These are phyloP conservation scores for Carex pumila DNA, from an alignment of 176 grass and related monocot species.

Conservation along the genomic window DNA sequence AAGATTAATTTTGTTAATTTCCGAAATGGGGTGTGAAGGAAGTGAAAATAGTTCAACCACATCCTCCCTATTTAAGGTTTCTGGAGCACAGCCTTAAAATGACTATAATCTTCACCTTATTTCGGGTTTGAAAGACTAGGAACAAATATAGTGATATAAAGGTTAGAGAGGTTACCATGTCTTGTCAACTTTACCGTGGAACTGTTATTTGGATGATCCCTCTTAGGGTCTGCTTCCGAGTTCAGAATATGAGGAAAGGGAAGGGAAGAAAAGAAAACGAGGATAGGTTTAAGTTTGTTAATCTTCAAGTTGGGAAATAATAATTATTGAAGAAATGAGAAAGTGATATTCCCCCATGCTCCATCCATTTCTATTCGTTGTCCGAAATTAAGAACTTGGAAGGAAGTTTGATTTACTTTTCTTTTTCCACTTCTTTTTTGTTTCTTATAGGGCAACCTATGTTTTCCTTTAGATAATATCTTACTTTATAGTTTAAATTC, in stretches of 20 bases:
- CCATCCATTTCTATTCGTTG: neutral
- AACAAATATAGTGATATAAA: neutral
- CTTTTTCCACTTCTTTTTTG: neutral
- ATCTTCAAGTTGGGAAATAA: too few relatives aligned
- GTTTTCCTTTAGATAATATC: neutral
- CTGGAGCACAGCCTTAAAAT: neutral
- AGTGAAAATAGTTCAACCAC: neutral
- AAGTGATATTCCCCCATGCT: neutral
- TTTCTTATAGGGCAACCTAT: neutral
- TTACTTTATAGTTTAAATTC: neutral
- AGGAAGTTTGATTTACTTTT: neutral
- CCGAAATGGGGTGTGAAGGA: neutral
- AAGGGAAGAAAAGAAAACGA: neutral
- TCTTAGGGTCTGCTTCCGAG: neutral
- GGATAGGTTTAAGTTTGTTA: too few relatives aligned
- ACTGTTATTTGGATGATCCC: neutral
- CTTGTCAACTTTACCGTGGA: neutral
- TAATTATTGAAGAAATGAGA: too few relatives aligned
- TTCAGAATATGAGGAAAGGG: neutral
- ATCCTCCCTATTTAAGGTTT: neutral
- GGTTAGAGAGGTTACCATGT: neutral
- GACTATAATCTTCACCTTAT: neutral
- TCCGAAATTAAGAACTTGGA: neutral
- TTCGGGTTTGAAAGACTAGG: neutral
- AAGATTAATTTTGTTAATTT: neutral